Conservation (phyloP, 495 filamentous ascomycete species). For the Neurospora sp. region DNA sequence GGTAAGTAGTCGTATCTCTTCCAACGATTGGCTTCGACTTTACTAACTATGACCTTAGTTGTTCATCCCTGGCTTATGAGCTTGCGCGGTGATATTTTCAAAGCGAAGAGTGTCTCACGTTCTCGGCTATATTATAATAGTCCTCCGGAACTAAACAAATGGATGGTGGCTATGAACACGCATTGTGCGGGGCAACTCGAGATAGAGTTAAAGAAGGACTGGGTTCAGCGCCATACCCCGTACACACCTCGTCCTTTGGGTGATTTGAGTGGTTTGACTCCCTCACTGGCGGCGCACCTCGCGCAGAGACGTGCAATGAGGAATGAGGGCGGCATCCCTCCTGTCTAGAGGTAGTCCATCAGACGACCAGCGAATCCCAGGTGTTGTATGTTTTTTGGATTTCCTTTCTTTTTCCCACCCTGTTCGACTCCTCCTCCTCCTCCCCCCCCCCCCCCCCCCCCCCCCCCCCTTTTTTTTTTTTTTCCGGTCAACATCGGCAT, state of each 20-base stretch:
- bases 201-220: background rate
- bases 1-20: background rate
- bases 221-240: background rate
- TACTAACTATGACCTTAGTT: background rate
- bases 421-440: background rate
- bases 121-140: too few relatives aligned
- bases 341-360: too few relatives aligned
- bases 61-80: slow-evolving; percentile 10
- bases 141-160: background rate
- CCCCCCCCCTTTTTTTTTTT: slow-evolving; percentile 1
- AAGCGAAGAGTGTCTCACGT: background rate
- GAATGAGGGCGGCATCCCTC: too few relatives aligned
- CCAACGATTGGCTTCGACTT: background rate
- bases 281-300: background rate
- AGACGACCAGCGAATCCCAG: slow-evolving; percentile 25
- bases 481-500: background rate
- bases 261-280: too few relatives aligned
- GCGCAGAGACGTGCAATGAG: too few relatives aligned
- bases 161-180: background rate
- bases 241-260: too few relatives aligned
- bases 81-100: slow-evolving; percentile 1
- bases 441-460: too few relatives aligned
- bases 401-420: background rate
- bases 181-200: too few relatives aligned
- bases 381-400: slow-evolving; percentile 15